phyloP scores from a whole-genome alignment of 1,284 basidiomycete genomes.

The Fomitopsis schrenkii region DNA sequence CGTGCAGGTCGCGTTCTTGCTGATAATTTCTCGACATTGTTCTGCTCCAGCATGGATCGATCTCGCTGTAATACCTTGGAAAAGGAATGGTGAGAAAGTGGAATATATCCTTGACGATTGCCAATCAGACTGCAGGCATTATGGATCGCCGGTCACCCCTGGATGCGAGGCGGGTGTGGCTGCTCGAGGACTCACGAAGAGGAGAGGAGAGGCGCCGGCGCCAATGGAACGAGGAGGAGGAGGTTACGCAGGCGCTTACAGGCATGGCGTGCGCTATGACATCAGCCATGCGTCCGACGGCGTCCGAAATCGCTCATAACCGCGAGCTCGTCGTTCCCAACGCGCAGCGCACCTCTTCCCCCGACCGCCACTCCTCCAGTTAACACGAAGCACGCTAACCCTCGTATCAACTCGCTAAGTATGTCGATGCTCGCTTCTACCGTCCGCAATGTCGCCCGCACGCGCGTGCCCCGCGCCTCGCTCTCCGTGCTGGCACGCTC shows the following conservation, averaged over 20 bases:
- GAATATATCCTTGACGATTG: no score
- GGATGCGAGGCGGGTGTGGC: no score
- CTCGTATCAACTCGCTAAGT: neutral
- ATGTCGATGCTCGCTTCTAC: conserved; percentile 19
- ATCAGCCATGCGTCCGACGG: conserved; percentile 1
- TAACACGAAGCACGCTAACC: neutral
- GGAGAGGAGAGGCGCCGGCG: no score
- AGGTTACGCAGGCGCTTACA: neutral
- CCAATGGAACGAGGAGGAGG: no score
- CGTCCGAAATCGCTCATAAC: conserved; percentile 1
- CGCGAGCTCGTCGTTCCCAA: neutral
- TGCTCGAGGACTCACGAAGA: no score
- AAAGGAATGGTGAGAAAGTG: no score
- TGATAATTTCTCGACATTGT: no score
- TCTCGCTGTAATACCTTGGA: no score
- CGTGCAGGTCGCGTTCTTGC: no score
- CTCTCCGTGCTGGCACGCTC: conserved; percentile 17
- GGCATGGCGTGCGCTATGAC: neutral
- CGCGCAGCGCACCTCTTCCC: neutral
- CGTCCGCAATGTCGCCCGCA: conserved; percentile 16
- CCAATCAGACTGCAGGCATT: no score
- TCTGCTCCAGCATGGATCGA: no score
- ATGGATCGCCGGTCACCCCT: no score
- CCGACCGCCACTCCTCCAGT: neutral
- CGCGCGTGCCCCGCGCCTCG: conserved; percentile 11